Percentiles rank a stretch among this genome's conserved stretches.
These are phyloP conservation scores for Microdochium bolleyi DNA, from an alignment of 2,329 filamentous ascomycete genomes.

Conservation along the genomic window DNA sequence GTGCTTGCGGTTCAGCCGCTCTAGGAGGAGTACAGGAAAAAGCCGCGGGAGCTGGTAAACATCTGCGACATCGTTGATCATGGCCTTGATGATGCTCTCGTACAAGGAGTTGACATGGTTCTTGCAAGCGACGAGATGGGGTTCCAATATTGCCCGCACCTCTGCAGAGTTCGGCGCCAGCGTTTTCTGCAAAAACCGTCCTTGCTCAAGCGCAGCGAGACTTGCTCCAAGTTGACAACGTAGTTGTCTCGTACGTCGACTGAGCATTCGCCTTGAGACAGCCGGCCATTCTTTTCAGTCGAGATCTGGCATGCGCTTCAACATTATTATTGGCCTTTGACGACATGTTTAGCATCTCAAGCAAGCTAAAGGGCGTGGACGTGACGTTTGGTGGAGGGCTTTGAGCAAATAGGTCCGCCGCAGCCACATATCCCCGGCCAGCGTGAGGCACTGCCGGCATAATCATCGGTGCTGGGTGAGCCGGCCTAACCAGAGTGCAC, in stretches of 20 bases:
- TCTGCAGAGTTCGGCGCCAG: not conserved
- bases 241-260: constrained; percentile 2
- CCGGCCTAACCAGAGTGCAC: not conserved
- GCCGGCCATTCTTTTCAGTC: not conserved
- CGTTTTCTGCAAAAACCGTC: not conserved
- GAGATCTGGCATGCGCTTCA: not conserved
- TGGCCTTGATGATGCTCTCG: not conserved
- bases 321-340: not conserved
- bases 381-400: not conserved
- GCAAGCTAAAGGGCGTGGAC: not conserved
- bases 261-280: not conserved
- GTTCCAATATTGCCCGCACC: not conserved
- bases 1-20: constrained; percentile 16
- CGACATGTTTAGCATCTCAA: not conserved
- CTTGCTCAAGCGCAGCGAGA: not conserved
- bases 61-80: not conserved
- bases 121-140: not conserved
- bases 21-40: constrained; percentile 23
- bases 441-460: not conserved
- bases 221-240: constrained; percentile 1
- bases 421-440: not conserved
- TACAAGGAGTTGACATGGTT: not conserved
- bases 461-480: not conserved
- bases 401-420: not conserved
- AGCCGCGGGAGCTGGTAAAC: constrained; percentile 15